Evolutionary conservation across 2,329 filamentous ascomycete species (phyloP).

Genomic region (Aspergillus sojae): DNA sequence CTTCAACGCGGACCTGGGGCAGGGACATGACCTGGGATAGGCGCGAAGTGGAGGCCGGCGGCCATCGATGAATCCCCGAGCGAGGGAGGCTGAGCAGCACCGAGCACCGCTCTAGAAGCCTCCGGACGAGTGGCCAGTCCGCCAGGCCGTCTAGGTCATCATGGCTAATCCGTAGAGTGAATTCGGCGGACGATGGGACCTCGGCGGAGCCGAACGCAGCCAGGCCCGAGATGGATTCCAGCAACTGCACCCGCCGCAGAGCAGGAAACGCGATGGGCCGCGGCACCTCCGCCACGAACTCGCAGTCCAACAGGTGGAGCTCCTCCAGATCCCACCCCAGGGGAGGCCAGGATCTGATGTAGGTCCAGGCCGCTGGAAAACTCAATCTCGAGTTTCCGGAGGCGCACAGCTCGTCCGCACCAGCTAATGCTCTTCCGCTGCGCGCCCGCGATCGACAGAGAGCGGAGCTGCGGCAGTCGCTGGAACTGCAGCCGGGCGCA

Average conservation of each 20-base stretch:
- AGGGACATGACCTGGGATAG: too few relatives aligned
- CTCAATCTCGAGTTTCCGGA: constrained; percentile 3
- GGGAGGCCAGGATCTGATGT: not conserved
- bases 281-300: constrained; percentile 4
- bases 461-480: constrained; percentile 2
- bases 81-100: too few relatives aligned
- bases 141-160: too few relatives aligned
- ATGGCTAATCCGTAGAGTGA: too few relatives aligned
- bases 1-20: too few relatives aligned
- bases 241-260: constrained; percentile 1
- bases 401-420: constrained; percentile 1
- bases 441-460: constrained; percentile 7
- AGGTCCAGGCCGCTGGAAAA: constrained; percentile 7
- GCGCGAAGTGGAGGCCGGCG: too few relatives aligned
- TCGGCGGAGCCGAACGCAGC: not conserved
- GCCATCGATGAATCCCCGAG: too few relatives aligned
- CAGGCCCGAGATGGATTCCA: constrained; percentile 1
- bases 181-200: too few relatives aligned
- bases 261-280: not conserved
- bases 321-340: constrained; percentile 3
- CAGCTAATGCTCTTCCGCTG: constrained; percentile 6
- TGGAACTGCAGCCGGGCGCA: constrained; percentile 4
- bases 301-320: constrained; percentile 7
- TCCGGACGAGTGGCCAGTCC: too few relatives aligned
- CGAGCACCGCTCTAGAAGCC: too few relatives aligned